Base-by-base conservation (phyloP, 495 filamentous ascomycete species). In the Pseudotulostoma volvatum region DNA sequence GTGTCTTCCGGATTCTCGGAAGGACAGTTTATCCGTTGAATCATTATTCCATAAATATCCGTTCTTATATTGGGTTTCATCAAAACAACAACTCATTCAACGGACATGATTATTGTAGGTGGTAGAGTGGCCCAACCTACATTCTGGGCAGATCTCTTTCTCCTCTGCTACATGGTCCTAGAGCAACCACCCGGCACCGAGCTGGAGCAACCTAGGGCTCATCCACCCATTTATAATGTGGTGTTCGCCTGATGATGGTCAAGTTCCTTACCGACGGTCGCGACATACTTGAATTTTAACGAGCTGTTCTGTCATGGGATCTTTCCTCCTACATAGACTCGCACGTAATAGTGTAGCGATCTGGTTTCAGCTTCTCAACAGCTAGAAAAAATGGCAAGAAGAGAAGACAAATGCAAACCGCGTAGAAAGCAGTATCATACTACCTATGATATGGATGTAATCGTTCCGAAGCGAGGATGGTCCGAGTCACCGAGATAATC, bases 71-170 rank as follows among this genome's bases (percentile, higher is more conserved):
- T 59, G 62, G 54, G 48, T 61, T 44, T 45, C 46, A 66, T 59
- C 66, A 63, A 63, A 68, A n/a, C n/a, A 68, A 57, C 51, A 50
- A 56, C 61, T 67, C 61, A 64, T 67, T 65, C 48, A 49, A 68
- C 56, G 79, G 71, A 67, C 79, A 74, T 72, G 67, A 56, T 76
- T 92, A 87, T 93, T 88, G 85, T 94, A 80, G 85, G 81, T 73
- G 66, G 66, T 57, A 64, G 58, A 60, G 59, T 45, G 38, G 23
- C 37, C 13, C 39, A 46, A 36, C 38, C 23, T 15, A 36, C 31
- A 16, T 17, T 40, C 17, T 32, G 32, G 42, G 23, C 38, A 39
- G 39, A 63, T 68, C 64, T 61, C 50, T 57, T 48, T 60, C 51
- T 74, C 70, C 76, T 74, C 76, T 80, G 61, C 66, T 71, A 67